Evolutionary conservation across 169 alveolate genomes (phyloP).

Genomic region (Cryptosporidium viatorum): DNA sequence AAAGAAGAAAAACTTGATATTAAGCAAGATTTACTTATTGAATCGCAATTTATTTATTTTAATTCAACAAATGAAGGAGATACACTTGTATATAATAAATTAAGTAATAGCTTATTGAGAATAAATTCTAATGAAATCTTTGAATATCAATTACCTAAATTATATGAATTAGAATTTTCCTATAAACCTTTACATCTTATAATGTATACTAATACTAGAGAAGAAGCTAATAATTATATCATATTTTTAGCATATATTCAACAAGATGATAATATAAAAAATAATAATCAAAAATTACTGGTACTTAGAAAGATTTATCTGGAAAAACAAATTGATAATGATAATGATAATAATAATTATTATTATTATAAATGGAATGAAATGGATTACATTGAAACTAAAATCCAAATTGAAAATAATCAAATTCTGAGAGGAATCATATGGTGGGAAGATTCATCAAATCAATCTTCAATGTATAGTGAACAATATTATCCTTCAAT

Average conservation of each 20-base stretch:
- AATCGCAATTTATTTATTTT: slow-evolving; percentile 43
- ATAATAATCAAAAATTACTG: background rate
- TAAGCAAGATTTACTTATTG: slow-evolving; percentile 1
- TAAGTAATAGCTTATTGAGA: slow-evolving; percentile 5
- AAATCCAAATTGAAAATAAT: slow-evolving; percentile 1
- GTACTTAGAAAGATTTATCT: slow-evolving; percentile 20
- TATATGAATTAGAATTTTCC: slow-evolving; percentile 24
- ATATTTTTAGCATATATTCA: slow-evolving; percentile 26
- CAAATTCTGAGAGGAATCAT: slow-evolving; percentile 41
- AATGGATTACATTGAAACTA: slow-evolving; percentile 20
- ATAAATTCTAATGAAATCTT: background rate
- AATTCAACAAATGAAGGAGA: slow-evolving; percentile 63
- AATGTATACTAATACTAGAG: background rate
- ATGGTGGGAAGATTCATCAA: slow-evolving; percentile 41
- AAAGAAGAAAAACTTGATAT: slow-evolving; percentile 40
- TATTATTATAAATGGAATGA: slow-evolving; percentile 30
- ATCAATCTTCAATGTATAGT: background rate
- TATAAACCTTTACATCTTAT: background rate
- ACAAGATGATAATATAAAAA: background rate
- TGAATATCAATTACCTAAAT: slow-evolving; percentile 31
- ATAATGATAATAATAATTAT: background rate
- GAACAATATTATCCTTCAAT: slow-evolving; percentile 21
- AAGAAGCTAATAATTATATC: background rate
- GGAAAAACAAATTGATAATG: background rate
- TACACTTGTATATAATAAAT: slow-evolving; percentile 26